Conservation (phyloP, 108 stramenopile species). For the Skeletonema costatum region DNA sequence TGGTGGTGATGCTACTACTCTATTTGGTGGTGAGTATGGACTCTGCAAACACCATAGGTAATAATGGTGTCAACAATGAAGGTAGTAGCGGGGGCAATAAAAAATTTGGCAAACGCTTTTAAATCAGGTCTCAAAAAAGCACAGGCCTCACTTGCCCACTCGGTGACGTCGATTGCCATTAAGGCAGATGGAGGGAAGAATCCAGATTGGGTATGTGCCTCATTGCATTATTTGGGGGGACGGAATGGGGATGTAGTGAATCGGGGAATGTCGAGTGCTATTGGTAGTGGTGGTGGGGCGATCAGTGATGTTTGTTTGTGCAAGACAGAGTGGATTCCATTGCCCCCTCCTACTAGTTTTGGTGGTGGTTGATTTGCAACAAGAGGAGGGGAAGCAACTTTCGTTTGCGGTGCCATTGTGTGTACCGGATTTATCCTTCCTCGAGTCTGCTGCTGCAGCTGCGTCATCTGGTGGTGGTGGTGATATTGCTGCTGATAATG, state of each 20-base stretch:
- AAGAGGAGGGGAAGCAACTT: slow-evolving; percentile 25
- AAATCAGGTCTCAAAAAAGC: slow-evolving; percentile 66
- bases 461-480: not conserved
- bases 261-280: slow-evolving; percentile 4
- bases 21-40: not conserved
- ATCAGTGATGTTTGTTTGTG: slow-evolving; percentile 44
- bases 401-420: slow-evolving; percentile 66
- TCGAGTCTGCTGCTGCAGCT: slow-evolving; percentile 23
- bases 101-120: slow-evolving; percentile 14
- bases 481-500: not conserved
- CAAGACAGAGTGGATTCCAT: slow-evolving; percentile 42
- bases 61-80: not conserved
- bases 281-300: slow-evolving; percentile 22
- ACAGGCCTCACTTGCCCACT: slow-evolving; percentile 57
- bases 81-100: not conserved
- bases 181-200: slow-evolving; percentile 73
- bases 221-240: slow-evolving; percentile 53
- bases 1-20: not conserved
- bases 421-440: slow-evolving; percentile 47
- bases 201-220: slow-evolving; percentile 66
- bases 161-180: slow-evolving; percentile 70
- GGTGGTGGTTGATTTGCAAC: not conserved
- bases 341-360: slow-evolving; percentile 25
- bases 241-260: slow-evolving; percentile 29
- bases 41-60: not conserved